Evolutionary conservation across 192 early-diverging fungal species (phyloP).

Genomic region (Entomortierella chlamydospora): DNA sequence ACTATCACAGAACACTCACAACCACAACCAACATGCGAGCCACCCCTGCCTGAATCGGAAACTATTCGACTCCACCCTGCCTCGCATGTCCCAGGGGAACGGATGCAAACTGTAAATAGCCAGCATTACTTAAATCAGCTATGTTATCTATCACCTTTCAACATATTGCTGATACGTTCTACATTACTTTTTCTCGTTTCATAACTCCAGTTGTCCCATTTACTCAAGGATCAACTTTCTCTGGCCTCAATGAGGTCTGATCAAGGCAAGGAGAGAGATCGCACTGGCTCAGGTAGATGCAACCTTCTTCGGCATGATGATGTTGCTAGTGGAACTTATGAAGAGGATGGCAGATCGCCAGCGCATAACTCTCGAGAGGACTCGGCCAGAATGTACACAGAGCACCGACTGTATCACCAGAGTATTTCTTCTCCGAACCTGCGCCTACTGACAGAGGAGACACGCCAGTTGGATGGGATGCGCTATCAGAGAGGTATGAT

Average conservation of each 20-base stretch:
- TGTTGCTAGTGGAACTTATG: not conserved
- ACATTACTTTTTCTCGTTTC: not conserved
- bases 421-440: not conserved
- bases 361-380: not conserved
- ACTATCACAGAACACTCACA: no score
- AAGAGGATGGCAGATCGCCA: not conserved
- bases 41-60: not conserved
- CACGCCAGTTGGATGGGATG: no score
- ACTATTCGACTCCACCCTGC: not conserved
- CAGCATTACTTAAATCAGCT: not conserved
- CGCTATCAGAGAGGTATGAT: no score
- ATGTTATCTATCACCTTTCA: not conserved
- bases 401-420: not conserved
- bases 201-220: slow-evolving; percentile 20
- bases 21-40: not conserved
- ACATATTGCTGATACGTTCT: not conserved
- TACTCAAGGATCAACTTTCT: slow-evolving; percentile 28
- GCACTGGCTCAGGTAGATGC: not conserved
- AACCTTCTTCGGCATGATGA: not conserved
- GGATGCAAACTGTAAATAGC: slow-evolving; percentile 13
- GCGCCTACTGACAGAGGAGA: no score
- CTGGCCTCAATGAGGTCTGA: slow-evolving; percentile 2
- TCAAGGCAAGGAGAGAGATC: not conserved
- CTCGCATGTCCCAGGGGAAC: slow-evolving; percentile 5
- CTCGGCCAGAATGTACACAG: not conserved